Conservation (phyloP, 345 rosid genomes). For the Syzygium jambos region DNA sequence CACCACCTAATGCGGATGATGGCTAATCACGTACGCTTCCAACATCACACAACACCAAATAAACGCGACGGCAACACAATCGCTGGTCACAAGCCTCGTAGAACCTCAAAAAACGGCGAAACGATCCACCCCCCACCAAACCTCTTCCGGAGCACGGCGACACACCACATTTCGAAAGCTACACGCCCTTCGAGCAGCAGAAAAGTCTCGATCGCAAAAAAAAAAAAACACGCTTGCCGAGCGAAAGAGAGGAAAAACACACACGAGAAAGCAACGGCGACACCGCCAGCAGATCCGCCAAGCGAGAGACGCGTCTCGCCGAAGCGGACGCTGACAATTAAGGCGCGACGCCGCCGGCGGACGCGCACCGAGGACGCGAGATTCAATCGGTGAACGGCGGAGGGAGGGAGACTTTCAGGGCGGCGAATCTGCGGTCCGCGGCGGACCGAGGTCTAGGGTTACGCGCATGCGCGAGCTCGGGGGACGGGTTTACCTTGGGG, state of each 20-base stretch:
- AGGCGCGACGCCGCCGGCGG: neutral
- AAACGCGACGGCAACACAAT: neutral
- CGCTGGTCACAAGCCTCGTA: neutral
- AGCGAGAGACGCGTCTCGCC: neutral
- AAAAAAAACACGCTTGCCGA: neutral
- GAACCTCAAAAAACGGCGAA: neutral
- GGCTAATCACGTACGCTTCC: neutral
- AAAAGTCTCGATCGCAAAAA: neutral
- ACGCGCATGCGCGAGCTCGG: neutral
- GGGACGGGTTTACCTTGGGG: neutral
- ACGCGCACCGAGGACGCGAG: neutral
- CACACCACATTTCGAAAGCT: neutral
- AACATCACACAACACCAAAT: too few relatives aligned
- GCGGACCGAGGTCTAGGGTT: neutral
- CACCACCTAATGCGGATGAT: neutral
- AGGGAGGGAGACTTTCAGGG: too few relatives aligned
- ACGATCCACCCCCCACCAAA: neutral
- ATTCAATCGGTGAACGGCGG: neutral
- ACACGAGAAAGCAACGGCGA: neutral
- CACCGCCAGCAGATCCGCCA: neutral
- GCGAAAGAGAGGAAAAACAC: neutral
- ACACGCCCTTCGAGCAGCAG: neutral
- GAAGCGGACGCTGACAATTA: neutral
- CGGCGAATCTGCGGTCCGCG: too few relatives aligned
- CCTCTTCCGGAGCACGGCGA: neutral